Evolutionary conservation across 495 filamentous ascomycete genomes (phyloP).

Genomic region (Glarea lozoyensis): DNA sequence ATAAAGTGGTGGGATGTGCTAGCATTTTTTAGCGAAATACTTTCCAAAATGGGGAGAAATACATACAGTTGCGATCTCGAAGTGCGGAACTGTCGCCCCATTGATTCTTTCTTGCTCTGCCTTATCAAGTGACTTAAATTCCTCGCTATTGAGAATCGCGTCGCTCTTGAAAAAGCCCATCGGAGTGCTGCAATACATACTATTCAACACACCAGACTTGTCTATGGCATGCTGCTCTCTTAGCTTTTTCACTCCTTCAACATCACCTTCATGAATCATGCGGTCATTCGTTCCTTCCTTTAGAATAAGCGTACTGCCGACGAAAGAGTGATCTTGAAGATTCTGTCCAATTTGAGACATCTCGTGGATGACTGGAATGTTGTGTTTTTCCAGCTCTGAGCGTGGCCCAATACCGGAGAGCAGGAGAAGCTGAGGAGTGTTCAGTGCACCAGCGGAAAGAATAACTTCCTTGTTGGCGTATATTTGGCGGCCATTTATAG

Average conservation of each 20-base stretch:
- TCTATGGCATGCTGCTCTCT: no score
- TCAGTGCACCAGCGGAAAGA: conserved; percentile 43
- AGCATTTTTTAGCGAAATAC: not conserved
- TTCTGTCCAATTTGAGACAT: conserved; percentile 44
- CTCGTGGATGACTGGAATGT: conserved; percentile 39
- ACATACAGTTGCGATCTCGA: not conserved
- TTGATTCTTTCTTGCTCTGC: not conserved
- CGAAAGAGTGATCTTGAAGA: conserved; percentile 40
- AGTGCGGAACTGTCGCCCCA: not conserved
- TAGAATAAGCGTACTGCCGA: not conserved
- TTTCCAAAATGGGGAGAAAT: not conserved
- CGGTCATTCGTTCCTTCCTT: not conserved
- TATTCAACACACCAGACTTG: no score
- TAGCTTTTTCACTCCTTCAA: no score
- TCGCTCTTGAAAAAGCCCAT: not conserved
- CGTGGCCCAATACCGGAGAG: conserved; percentile 65
- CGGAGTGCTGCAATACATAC: no score
- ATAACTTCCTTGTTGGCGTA: conserved; percentile 46
- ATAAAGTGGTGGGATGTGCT: not conserved
- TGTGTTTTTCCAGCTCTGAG: conserved; percentile 35
- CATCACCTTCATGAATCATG: not conserved
- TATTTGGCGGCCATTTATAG: conserved; percentile 20
- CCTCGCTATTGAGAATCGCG: not conserved
- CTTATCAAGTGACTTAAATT: not conserved
- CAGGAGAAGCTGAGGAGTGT: conserved; percentile 53